These are phyloP conservation scores for Cyclotella atomus DNA, from an alignment of 108 stramenopile genomes.

Conservation along the genomic window DNA sequence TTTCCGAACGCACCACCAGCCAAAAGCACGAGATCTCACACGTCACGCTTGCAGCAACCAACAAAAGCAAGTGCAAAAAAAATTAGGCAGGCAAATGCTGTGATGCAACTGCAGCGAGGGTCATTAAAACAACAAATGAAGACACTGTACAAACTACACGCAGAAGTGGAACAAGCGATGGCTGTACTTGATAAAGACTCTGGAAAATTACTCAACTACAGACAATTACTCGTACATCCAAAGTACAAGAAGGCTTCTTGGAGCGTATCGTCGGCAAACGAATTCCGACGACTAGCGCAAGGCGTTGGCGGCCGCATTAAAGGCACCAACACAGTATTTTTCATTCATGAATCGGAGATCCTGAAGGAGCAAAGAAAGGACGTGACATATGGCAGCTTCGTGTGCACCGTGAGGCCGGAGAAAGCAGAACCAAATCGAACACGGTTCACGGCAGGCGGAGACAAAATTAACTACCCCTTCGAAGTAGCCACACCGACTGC, in stretches of 20 bases:
- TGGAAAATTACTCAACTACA: neutral
- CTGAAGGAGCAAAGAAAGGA: conserved; percentile 2
- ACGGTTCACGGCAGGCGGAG: conserved; percentile 45
- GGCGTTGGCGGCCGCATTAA: too few species aligned
- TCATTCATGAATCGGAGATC: too few species aligned
- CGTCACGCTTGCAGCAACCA: neutral
- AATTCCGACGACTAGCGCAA: neutral
- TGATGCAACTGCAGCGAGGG: neutral
- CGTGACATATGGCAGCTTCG: conserved; percentile 33
- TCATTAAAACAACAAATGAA: neutral
- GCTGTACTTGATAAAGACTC: too few species aligned
- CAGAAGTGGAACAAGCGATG: neutral
- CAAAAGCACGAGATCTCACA: too few species aligned
- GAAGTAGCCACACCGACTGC: conserved; percentile 55
- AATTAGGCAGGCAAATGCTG: neutral
- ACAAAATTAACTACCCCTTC: conserved; percentile 33
- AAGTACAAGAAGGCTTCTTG: neutral
- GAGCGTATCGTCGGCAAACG: neutral
- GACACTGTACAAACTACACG: neutral
- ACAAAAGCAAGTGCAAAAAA: neutral
- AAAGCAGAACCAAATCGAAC: conserved; percentile 40
- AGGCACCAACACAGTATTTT: too few species aligned
- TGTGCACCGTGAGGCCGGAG: conserved; percentile 30
- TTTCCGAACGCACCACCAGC: neutral
- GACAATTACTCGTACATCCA: neutral